phyloP scores from a whole-genome alignment of 164 flowering plant species.

The Aristolochia californica region DNA sequence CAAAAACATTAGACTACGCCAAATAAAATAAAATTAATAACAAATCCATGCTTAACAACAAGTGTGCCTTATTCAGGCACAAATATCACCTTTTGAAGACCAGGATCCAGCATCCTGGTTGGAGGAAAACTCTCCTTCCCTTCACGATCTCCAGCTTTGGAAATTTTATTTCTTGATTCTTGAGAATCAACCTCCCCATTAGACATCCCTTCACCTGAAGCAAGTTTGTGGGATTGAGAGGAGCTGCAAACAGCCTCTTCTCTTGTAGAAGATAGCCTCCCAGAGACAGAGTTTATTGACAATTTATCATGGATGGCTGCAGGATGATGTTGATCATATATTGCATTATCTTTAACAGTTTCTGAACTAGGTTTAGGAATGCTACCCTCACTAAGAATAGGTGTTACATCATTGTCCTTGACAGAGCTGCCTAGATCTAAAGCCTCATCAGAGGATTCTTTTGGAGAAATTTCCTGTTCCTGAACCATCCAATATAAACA shows the following conservation, averaged over 20 bases:
- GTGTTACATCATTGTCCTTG: slow-evolving; percentile 21
- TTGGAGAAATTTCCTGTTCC: slow-evolving; percentile 36
- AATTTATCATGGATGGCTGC: slow-evolving; percentile 47
- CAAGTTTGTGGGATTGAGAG: slow-evolving; percentile 20
- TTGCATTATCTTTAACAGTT: slow-evolving; percentile 29
- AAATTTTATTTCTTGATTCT: slow-evolving; percentile 27
- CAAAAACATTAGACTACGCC: background rate
- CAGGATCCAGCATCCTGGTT: slow-evolving; percentile 29
- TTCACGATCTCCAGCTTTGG: slow-evolving; percentile 24
- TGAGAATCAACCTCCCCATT: slow-evolving; percentile 38
- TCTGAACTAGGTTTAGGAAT: slow-evolving; percentile 7
- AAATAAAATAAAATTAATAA: background rate
- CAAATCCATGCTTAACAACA: background rate
- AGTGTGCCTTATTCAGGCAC: background rate
- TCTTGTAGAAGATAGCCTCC: slow-evolving; percentile 16
- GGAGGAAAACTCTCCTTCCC: slow-evolving; percentile 30
- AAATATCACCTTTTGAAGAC: slow-evolving; percentile 39
- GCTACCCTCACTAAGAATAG: slow-evolving; percentile 26
- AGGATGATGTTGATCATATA: slow-evolving; percentile 57
- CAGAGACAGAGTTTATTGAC: slow-evolving; percentile 26
- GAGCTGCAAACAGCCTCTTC: slow-evolving; percentile 20
- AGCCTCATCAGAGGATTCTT: slow-evolving; percentile 26
- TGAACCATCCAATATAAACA: slow-evolving; percentile 1
- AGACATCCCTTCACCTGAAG: slow-evolving; percentile 20
- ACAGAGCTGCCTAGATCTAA: slow-evolving; percentile 24